phyloP scores from a whole-genome alignment of 345 rosid species.

The Salix brachista region DNA sequence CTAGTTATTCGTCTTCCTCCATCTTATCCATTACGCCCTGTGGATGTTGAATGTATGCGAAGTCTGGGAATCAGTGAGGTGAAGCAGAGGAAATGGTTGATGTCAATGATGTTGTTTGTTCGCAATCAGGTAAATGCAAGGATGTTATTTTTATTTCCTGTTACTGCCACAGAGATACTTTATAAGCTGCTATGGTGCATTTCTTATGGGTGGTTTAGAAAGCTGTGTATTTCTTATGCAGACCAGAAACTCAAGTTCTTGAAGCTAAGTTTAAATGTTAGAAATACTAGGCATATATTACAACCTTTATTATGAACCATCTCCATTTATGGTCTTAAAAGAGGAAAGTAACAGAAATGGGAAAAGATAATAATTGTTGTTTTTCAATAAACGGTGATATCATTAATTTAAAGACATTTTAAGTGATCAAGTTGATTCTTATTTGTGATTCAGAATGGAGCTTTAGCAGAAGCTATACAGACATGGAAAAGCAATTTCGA shows the following conservation, averaged over 20 bases:
- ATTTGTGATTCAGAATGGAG: slow-evolving; percentile 71
- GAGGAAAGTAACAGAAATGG: not conserved
- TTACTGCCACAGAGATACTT: not conserved
- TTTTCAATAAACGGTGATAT: not conserved
- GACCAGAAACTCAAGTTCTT: too few species aligned
- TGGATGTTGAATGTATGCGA: slow-evolving; percentile 79
- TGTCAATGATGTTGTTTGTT: slow-evolving; percentile 91
- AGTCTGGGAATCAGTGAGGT: slow-evolving; percentile 91
- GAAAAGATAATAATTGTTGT: not conserved
- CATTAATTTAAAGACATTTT: not conserved
- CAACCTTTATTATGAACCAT: too few species aligned
- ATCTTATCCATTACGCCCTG: slow-evolving; percentile 77
- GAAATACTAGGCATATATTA: too few species aligned
- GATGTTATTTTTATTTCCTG: slow-evolving; percentile 6
- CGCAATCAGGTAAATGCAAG: slow-evolving; percentile 71
- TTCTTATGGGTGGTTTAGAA: not conserved
- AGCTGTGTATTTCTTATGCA: too few species aligned
- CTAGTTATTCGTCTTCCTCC: slow-evolving; percentile 86
- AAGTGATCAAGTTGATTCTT: not conserved
- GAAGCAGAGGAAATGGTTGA: slow-evolving; percentile 93
- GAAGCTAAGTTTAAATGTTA: too few species aligned
- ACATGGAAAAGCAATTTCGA: slow-evolving; percentile 92
- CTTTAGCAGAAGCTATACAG: slow-evolving; percentile 84
- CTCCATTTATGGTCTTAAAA: not conserved
- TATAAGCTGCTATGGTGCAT: not conserved